These are phyloP conservation scores for Boletus rubescentipes DNA, from an alignment of 768 basidiomycete genomes.

Conservation along the genomic window DNA sequence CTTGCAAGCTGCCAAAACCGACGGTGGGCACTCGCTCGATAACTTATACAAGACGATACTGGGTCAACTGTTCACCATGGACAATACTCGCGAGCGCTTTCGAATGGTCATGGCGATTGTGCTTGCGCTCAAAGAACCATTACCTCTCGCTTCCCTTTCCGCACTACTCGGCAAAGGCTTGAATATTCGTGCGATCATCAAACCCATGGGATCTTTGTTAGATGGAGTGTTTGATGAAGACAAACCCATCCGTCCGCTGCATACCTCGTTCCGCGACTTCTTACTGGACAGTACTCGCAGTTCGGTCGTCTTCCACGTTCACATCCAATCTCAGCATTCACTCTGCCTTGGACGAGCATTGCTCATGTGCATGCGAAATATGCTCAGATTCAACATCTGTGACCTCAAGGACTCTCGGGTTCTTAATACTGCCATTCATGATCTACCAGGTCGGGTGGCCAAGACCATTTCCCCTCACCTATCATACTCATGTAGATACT, in stretches of 20 bases:
- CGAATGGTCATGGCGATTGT: conserved; percentile 1
- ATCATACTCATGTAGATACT: background rate
- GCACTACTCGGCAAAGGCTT: background rate
- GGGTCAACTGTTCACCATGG: background rate
- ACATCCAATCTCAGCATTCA: background rate
- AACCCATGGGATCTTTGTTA: background rate
- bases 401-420: background rate
- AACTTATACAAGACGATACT: background rate
- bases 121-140: background rate
- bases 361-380: background rate
- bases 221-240: background rate
- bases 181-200: background rate
- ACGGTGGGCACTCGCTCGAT: background rate
- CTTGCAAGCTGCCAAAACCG: background rate
- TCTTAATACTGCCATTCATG: background rate
- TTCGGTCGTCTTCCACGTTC: background rate
- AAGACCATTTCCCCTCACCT: background rate
- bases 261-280: conserved; percentile 1
- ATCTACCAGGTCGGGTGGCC: background rate
- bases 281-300: background rate
- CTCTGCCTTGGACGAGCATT: background rate
- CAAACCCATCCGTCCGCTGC: background rate
- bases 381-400: too few relatives aligned
- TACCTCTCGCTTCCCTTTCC: background rate
- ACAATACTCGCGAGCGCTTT: background rate